Evolutionary conservation across 2,329 filamentous ascomycete genomes (phyloP).

Genomic region (Aspergillus hiratsukae): DNA sequence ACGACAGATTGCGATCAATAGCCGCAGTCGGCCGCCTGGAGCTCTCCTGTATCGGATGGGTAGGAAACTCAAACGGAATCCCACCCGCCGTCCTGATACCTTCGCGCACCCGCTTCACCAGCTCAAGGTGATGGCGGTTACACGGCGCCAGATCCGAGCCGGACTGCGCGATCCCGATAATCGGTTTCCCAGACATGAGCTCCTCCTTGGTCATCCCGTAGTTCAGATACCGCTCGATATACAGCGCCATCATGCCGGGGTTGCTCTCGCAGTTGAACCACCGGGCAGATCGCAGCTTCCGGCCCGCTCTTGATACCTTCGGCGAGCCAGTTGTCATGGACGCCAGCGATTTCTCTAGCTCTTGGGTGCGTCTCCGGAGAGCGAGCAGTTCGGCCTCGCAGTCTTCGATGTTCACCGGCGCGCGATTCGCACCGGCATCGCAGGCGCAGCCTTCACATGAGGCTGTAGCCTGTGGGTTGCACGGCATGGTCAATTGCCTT

Average conservation of each 20-base stretch:
- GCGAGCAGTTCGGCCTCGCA: slow-evolving; percentile 37
- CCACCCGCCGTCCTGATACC: slow-evolving; percentile 48
- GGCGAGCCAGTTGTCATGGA: slow-evolving; percentile 20
- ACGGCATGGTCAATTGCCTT: slow-evolving; percentile 10
- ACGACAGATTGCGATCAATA: slow-evolving; percentile 48
- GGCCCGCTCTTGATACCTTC: slow-evolving; percentile 5
- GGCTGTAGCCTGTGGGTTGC: slow-evolving; percentile 18
- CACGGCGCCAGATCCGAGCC: slow-evolving; percentile 50
- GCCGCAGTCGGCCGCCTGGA: slow-evolving; percentile 46
- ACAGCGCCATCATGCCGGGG: slow-evolving; percentile 44
- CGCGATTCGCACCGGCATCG: slow-evolving; percentile 13
- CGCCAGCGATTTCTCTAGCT: slow-evolving; percentile 32
- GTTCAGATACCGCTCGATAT: slow-evolving; percentile 50
- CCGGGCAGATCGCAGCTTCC: slow-evolving; percentile 37
- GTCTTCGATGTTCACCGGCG: slow-evolving; percentile 36
- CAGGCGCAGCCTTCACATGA: slow-evolving; percentile 35
- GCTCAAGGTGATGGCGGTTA: slow-evolving; percentile 48
- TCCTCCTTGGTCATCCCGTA: slow-evolving; percentile 48
- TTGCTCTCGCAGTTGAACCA: slow-evolving; percentile 45
- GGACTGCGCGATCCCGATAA: slow-evolving; percentile 51
- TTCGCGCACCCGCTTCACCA: slow-evolving; percentile 49
- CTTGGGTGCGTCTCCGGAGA: slow-evolving; percentile 34
- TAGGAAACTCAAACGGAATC: slow-evolving; percentile 51
- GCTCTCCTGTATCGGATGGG: slow-evolving; percentile 50
- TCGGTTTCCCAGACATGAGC: slow-evolving; percentile 47